Conservation (phyloP, 768 basidiomycete genomes). For the Suillus occidentalis region DNA sequence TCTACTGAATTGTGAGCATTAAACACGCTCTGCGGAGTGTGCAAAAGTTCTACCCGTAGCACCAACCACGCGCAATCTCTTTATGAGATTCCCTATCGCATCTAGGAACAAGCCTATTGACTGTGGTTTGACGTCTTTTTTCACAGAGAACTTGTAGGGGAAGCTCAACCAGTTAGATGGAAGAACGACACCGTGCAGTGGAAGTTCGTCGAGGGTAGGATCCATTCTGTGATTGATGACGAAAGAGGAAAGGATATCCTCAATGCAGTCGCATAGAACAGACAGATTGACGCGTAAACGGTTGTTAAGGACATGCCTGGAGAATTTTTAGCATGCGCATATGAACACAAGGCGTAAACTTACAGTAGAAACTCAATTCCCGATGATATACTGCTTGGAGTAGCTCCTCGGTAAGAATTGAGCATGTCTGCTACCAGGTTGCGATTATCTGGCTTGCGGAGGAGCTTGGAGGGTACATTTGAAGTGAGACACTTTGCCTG, state of each 20-base stretch:
- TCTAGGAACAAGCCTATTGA: constrained; percentile 13
- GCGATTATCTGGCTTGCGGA: constrained; percentile 16
- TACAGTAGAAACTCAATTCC: constrained; percentile 30
- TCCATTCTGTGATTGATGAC: constrained; percentile 36
- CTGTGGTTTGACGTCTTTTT: constrained; percentile 11
- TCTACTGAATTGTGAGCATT: neutral
- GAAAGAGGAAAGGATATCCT: constrained; percentile 45
- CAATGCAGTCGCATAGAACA: constrained; percentile 52
- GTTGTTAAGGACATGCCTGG: constrained; percentile 44
- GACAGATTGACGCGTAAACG: constrained; percentile 43
- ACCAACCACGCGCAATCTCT: constrained; percentile 28
- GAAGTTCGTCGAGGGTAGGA: neutral
- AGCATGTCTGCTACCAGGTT: constrained; percentile 38
- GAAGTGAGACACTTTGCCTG: constrained; percentile 25
- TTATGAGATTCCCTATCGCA: constrained; percentile 26
- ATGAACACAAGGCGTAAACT: neutral
- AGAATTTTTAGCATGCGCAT: neutral
- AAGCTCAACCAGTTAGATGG: constrained; percentile 54
- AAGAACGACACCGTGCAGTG: constrained; percentile 48
- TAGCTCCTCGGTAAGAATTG: constrained; percentile 26
- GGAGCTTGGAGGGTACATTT: neutral
- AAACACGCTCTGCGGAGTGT: too few relatives aligned
- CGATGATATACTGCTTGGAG: constrained; percentile 25
- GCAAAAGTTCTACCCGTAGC: constrained; percentile 24
- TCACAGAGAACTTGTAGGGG: constrained; percentile 15